Percentiles rank a stretch among this genome's conserved stretches.
phyloP scores from a whole-genome alignment of 768 basidiomycete species.

The Vishniacozyma victoriae region DNA sequence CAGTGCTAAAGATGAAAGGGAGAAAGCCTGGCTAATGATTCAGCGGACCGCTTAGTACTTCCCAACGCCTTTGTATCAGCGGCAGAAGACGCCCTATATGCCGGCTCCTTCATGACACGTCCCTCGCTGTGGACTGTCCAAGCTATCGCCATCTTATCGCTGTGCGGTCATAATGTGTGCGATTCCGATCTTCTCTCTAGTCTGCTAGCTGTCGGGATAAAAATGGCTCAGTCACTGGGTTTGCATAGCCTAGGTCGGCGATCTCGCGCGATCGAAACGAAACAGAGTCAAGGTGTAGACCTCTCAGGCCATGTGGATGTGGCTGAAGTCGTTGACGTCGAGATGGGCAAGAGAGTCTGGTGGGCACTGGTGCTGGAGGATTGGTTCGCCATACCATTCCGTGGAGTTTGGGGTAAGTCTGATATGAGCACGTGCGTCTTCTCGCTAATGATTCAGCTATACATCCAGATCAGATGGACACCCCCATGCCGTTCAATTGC shows the following conservation, averaged over 20 bases:
- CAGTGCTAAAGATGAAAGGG: background rate
- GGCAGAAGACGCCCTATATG: conserved; percentile 12
- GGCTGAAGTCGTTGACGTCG: conserved; percentile 10
- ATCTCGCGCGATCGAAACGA: too few relatives aligned
- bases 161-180: conserved; percentile 24
- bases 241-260: conserved; percentile 9
- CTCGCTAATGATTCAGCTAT: conserved; percentile 6
- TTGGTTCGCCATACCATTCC: conserved; percentile 21
- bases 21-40: background rate
- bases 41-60: conserved; percentile 15
- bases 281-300: too few relatives aligned
- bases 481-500: conserved; percentile 16
- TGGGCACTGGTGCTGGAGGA: conserved; percentile 18
- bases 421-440: background rate
- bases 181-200: conserved; percentile 21
- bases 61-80: conserved; percentile 17
- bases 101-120: conserved; percentile 9
- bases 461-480: conserved; percentile 16
- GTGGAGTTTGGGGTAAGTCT: conserved; percentile 20
- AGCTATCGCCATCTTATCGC: conserved; percentile 12
- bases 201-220: conserved; percentile 18
- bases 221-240: conserved; percentile 16
- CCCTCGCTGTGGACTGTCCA: conserved; percentile 14
- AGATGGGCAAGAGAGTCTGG: conserved; percentile 18
- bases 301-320: background rate